phyloP scores from a whole-genome alignment of 1,139 yeast genomes.

The Pneumocystis wakefieldiae region DNA sequence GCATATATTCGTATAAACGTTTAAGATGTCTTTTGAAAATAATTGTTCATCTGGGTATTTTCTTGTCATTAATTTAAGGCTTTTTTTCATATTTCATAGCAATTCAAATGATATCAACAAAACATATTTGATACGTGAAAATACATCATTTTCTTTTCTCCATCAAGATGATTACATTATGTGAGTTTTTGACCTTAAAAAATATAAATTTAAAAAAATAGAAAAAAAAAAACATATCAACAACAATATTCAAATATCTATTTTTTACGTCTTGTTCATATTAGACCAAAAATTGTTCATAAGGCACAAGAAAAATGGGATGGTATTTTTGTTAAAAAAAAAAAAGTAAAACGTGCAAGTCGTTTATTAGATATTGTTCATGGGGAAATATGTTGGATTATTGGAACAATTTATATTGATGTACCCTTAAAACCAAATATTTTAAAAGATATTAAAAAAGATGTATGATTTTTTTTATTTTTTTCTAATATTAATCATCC shows the following conservation, averaged over 20 bases:
- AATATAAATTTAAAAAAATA: constrained; percentile 12
- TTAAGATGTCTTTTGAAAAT: too few relatives aligned
- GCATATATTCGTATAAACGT: too few relatives aligned
- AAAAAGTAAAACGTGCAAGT: constrained; percentile 24
- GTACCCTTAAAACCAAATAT: constrained; percentile 75
- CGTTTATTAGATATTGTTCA: constrained; percentile 66
- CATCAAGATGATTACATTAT: not conserved
- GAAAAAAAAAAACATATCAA: constrained; percentile 37
- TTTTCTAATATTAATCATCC: not conserved
- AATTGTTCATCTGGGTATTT: not conserved
- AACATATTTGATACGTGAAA: not conserved
- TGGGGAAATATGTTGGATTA: constrained; percentile 67
- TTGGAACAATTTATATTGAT: constrained; percentile 78
- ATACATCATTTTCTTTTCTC: not conserved
- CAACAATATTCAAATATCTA: constrained; percentile 67
- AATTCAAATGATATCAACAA: not conserved
- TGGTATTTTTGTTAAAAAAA: constrained; percentile 27
- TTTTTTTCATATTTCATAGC: not conserved
- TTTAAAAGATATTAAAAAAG: constrained; percentile 56
- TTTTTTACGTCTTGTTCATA: constrained; percentile 41
- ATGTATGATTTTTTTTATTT: constrained; percentile 4
- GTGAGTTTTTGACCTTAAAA: not conserved
- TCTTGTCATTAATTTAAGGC: not conserved
- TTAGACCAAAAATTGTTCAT: constrained; percentile 41
- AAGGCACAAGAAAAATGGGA: constrained; percentile 39